Base-by-base conservation (phyloP, 352 stramenopile genomes). In the Phytophthora gonapodyides region DNA sequence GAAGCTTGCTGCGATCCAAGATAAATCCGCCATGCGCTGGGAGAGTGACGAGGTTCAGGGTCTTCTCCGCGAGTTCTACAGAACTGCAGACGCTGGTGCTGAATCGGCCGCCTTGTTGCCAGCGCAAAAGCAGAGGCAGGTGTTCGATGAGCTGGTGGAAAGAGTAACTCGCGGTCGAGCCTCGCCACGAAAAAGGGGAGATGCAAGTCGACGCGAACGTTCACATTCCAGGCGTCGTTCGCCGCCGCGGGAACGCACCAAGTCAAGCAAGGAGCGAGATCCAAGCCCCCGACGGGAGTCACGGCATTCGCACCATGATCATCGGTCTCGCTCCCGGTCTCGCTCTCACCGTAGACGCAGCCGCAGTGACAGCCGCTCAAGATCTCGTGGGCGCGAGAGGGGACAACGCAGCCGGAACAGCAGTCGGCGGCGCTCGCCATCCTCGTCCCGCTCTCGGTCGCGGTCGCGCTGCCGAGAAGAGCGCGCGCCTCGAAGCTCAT, bases 381-480 rank as follows among this genome's bases (percentile, higher is more conserved):
- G 59, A 27, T 69, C 64, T 43, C 47, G 55, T 44, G 40, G 46
- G 21, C 62, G 57, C 43, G 44, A 61, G 16, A 67, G 37, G 11
- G 36, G 60, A 9, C 48, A 54, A 21, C 57, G 46, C 7, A 72
- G 54, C 31, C 64, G 47, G 43, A 55, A 37, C 47, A 61, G 58
- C 30, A 66, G 64, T 37, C 59, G 47, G 19, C 50, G 48, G 37
- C 68, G 59, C 33, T 84, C 73, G 5, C 33, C 31, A 31, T 84
- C 74, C 43, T 72, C 57, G 15, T 84, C 71, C 13, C 61, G 63
- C 16, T 86, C 75, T 61, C 67, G 71, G 24, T 75, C 56, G n/a
- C 53, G 57, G n/a, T 83, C 75, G 15, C 63, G 56, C n/a, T 67
- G 48, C 38, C 73, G 54, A 19, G 49, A 57, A 52, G 41, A 36